phyloP scores from a whole-genome alignment of 305 asterid species.

The Fraxinus baroniana region DNA sequence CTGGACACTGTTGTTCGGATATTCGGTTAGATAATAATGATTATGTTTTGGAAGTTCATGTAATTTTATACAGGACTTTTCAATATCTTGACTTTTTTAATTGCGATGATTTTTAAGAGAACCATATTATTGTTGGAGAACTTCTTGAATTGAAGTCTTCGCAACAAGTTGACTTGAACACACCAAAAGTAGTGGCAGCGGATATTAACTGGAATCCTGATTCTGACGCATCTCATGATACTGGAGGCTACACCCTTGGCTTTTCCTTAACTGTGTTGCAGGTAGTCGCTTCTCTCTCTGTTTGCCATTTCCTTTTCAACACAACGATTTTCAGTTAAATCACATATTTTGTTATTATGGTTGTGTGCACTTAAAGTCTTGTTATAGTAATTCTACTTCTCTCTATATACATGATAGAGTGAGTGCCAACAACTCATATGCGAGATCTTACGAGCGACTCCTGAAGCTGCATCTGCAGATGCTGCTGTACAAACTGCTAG shows the following conservation, averaged over 20 bases:
- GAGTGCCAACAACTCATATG: constrained; percentile 99
- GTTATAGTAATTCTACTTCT: constrained; percentile 5
- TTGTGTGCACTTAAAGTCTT: background rate
- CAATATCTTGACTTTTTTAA: constrained; percentile 19
- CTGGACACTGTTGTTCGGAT: constrained; percentile 77
- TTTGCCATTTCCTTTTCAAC: constrained; percentile 23
- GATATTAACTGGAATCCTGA: constrained; percentile 83
- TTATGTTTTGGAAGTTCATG: constrained; percentile 18
- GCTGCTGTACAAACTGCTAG: constrained; percentile 98
- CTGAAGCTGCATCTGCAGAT: constrained; percentile 99
- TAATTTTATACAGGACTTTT: constrained; percentile 25
- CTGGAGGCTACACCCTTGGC: constrained; percentile 95
- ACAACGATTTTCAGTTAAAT: constrained; percentile 6
- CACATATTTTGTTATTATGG: constrained; percentile 20
- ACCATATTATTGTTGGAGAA: constrained; percentile 98
- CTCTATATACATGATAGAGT: constrained; percentile 54
- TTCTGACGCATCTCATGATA: constrained; percentile 72
- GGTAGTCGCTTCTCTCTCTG: constrained; percentile 43
- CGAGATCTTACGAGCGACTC: constrained; percentile 98
- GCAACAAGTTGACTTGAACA: constrained; percentile 77
- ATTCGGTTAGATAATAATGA: constrained; percentile 62
- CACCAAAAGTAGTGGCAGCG: constrained; percentile 71
- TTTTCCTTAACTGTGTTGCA: constrained; percentile 91
- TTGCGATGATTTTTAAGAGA: constrained; percentile 54
- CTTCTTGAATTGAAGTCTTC: constrained; percentile 89